Conservation (phyloP, 805 yeast genomes). For the Starmerella asiatica region DNA sequence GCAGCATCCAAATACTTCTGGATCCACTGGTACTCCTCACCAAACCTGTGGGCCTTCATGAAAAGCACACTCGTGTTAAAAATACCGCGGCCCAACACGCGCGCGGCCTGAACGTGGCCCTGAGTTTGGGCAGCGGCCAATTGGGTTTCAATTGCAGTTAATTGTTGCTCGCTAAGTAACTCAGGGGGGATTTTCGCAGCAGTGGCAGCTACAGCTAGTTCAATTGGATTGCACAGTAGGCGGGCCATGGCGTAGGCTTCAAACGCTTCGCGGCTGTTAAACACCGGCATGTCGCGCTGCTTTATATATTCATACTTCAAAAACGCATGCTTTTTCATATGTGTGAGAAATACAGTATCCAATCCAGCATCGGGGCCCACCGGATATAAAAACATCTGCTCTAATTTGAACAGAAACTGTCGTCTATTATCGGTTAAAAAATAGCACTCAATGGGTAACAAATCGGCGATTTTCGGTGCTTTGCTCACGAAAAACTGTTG, state of each 20-base stretch:
- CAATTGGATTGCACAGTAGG: conserved; percentile 16
- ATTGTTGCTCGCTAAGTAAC: background rate
- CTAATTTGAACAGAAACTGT: conserved; percentile 9
- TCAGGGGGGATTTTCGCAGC: conserved; percentile 1
- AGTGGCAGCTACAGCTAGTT: conserved; percentile 9
- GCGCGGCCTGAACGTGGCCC: conserved; percentile 12
- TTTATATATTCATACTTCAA: conserved; percentile 15
- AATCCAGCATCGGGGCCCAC: conserved; percentile 18
- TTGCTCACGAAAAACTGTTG: background rate
- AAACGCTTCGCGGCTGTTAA: conserved; percentile 11
- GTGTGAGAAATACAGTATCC: conserved; percentile 17
- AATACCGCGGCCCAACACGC: conserved; percentile 19
- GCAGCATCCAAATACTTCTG: conserved; percentile 16
- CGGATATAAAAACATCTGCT: conserved; percentile 19
- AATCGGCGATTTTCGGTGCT: conserved; percentile 3
- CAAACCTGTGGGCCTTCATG: conserved; percentile 16
- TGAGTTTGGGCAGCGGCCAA: background rate
- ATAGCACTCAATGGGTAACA: conserved; percentile 8
- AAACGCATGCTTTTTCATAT: conserved; percentile 21
- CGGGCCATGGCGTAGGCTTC: conserved; percentile 18
- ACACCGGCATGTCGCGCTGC: conserved; percentile 19
- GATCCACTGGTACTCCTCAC: conserved; percentile 19
- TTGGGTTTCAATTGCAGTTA: background rate
- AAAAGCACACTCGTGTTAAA: conserved; percentile 18
- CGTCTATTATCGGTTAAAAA: conserved; percentile 5